Base-by-base conservation (phyloP, 2,329 filamentous ascomycete genomes). In the Penicillium polonicum region DNA sequence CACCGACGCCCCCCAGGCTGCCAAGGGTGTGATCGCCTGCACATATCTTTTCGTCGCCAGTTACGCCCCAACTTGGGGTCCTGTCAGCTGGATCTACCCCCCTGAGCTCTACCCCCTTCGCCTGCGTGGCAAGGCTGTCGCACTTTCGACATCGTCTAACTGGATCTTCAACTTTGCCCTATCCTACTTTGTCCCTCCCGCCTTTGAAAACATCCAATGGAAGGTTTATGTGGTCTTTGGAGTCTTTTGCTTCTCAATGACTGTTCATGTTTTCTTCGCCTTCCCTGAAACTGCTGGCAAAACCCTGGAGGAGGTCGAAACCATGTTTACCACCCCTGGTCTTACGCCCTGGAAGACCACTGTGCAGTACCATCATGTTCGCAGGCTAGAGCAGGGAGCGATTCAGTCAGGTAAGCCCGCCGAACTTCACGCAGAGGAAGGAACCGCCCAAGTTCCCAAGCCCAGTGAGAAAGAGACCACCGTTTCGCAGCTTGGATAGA, bases 241-340 rank as follows among this genome's bases (percentile, higher is more conserved):
- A 7, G 81, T 86, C 17, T 90, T 91, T 78, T 89, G 88, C 70
- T 81, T 81, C 1, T 79, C 80, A 21, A 88, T 88, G 64, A 85
- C 85, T 45, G 68, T 91, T 41, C 88, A 91, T 72, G 85, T 88
- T 70, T 83, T 83, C 71, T 79, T 91, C 36, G 51, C 53, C 21
- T 67, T 67, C 59, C 65, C 65, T 13, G 65, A 67, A 48, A 67
- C 65, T 4, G 65, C 69, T 81, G 88, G 88, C 13, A 89, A 86
- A 74, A 88, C 88, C 0, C 83, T 92, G 1, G 89, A 92, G 69
- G 88, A 92, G 70, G 87, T 91, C 72, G 88, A 90, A 63, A 84
- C 84, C 15, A 86, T 92, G 62, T 92, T 92, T 70, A 74, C 70
- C 31, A 69, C 73, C 13, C 73, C 73, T 19, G 62, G 63, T 2